Percentiles rank a stretch among this genome's conserved stretches.
These are phyloP conservation scores for Castanea crenata DNA, from an alignment of 306 rosid genomes.

Conservation along the genomic window DNA sequence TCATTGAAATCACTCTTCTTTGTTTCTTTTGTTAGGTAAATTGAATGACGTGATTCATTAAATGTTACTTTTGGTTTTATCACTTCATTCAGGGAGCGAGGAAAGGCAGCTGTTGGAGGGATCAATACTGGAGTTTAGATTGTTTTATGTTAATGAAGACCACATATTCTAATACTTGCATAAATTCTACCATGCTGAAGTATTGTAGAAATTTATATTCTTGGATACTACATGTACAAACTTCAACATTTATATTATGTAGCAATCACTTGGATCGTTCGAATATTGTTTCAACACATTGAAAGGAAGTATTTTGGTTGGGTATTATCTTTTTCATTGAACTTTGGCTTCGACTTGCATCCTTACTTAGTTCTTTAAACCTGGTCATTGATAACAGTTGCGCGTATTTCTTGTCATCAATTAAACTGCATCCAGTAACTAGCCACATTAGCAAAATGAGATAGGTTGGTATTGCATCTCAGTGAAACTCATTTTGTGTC, in stretches of 20 bases:
- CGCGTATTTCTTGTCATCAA: neutral
- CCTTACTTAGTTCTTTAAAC: neutral
- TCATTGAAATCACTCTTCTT: slow-evolving; percentile 7
- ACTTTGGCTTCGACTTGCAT: neutral
- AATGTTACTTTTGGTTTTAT: slow-evolving; percentile 11
- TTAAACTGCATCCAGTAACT: neutral
- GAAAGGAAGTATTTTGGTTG: neutral
- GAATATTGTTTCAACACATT: slow-evolving; percentile 1
- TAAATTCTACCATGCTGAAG: slow-evolving; percentile 12
- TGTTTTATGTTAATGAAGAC: neutral
- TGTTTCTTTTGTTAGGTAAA: slow-evolving; percentile 34
- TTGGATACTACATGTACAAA: slow-evolving; percentile 20
- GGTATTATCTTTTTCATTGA: neutral
- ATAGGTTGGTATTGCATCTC: neutral
- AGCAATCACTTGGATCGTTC: neutral
- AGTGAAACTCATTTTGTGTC: no score
- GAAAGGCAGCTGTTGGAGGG: neutral
- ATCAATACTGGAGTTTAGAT: slow-evolving; percentile 11
- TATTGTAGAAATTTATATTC: slow-evolving; percentile 17
- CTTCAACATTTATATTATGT: slow-evolving; percentile 15
- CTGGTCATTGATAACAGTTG: neutral
- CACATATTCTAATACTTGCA: slow-evolving; percentile 1
- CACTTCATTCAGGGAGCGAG: slow-evolving; percentile 14
- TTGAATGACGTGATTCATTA: slow-evolving; percentile 8
- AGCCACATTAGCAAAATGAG: neutral